phyloP scores from a whole-genome alignment of 768 basidiomycete species.

The Podaxis sp. region DNA sequence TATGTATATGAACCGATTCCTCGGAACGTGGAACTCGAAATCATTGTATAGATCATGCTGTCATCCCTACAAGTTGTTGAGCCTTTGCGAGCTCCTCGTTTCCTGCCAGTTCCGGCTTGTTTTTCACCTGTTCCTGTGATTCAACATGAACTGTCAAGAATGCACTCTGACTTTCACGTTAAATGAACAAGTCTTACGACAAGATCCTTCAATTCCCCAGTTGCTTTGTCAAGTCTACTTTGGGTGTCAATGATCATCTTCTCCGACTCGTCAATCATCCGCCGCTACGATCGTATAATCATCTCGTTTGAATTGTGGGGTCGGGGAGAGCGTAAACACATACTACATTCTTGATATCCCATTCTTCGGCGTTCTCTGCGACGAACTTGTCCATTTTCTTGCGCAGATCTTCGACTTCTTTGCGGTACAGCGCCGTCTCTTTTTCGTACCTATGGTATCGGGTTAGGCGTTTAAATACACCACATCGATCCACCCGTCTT shows the following conservation, averaged over 20 bases:
- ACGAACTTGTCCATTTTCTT: conserved; percentile 58
- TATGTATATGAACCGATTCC: background rate
- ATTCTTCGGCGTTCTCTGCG: conserved; percentile 60
- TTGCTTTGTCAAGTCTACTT: conserved; percentile 55
- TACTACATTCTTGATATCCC: conserved; percentile 76
- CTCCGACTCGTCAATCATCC: conserved; percentile 69
- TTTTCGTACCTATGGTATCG: conserved; percentile 51
- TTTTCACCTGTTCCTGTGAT: conserved; percentile 31
- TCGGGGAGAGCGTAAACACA: conserved; percentile 8
- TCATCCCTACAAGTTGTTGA: conserved; percentile 23
- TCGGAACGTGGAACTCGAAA: background rate
- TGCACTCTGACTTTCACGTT: background rate
- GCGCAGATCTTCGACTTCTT: conserved; percentile 59
- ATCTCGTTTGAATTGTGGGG: background rate
- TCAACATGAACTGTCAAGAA: conserved; percentile 4
- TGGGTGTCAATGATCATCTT: conserved; percentile 76
- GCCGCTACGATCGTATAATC: conserved; percentile 35
- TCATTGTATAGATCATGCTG: background rate
- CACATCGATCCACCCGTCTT: conserved; percentile 1
- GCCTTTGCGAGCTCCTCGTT: conserved; percentile 51
- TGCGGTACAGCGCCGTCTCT: conserved; percentile 60
- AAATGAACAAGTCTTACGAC: conserved; percentile 47
- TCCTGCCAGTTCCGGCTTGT: conserved; percentile 33
- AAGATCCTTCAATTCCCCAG: conserved; percentile 58
- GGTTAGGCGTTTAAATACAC: background rate